A percentile compares a stretch with the other conserved stretches of the same genome.
Evolutionary conservation across 1,284 basidiomycete genomes (phyloP).

Genomic region (Ceratobasidium sp.): DNA sequence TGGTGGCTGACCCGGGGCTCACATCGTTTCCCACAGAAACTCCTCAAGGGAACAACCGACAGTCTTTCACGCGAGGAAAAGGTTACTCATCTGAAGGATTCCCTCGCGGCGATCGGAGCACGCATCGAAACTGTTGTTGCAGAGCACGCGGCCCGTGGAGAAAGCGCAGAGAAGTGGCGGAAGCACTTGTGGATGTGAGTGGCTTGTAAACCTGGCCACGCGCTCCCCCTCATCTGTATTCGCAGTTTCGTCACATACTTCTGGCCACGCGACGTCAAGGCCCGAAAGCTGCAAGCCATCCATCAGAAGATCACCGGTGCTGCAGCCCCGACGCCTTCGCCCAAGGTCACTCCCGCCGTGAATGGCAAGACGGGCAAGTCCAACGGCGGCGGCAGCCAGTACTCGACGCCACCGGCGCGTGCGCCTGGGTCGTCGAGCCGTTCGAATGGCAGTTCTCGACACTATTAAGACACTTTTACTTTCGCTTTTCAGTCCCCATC

Average conservation of each 20-base stretch:
- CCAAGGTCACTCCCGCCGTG: conserved; percentile 28
- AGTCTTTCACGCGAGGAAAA: conserved; percentile 94
- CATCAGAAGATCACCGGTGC: conserved; percentile 85
- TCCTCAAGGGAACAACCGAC: conserved; percentile 90
- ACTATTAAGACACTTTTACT: conserved; percentile 29
- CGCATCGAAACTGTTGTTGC: conserved; percentile 87
- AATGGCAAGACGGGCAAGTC: conserved; percentile 38
- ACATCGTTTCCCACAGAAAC: conserved; percentile 66
- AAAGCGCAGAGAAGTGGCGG: conserved; percentile 84
- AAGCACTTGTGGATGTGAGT: conserved; percentile 95
- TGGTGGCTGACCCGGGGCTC: conserved; percentile 14
- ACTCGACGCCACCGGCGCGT: conserved; percentile 36
- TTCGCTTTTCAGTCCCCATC: conserved; percentile 10
- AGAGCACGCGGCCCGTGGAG: conserved; percentile 74
- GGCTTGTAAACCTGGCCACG: not conserved
- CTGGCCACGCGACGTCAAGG: conserved; percentile 97
- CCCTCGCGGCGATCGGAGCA: conserved; percentile 89
- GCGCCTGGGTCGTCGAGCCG: conserved; percentile 26
- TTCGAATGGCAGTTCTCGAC: conserved; percentile 29
- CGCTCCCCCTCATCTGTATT: conserved; percentile 42
- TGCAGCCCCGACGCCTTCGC: conserved; percentile 29
- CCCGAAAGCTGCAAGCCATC: conserved; percentile 88
- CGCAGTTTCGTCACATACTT: conserved; percentile 88
- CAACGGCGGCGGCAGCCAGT: conserved; percentile 30
- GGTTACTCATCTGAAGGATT: conserved; percentile 94